Percentiles rank a stretch among this genome's conserved stretches.
Conservation (phyloP, 2,329 filamentous ascomycete genomes). For the Colletotrichum acutatum region DNA sequence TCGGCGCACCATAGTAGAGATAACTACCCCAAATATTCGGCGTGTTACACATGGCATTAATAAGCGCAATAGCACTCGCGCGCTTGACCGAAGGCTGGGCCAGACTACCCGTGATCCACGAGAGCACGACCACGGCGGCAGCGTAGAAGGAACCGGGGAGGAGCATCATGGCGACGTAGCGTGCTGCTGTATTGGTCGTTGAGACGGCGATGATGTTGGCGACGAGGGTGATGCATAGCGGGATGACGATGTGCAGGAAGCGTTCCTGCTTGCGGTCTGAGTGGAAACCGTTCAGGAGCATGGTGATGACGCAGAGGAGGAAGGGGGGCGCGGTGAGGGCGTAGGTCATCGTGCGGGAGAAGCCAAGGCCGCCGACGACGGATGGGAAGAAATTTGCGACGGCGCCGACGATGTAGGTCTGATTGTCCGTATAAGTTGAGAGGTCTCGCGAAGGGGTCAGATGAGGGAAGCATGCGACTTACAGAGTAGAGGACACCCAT, state of each 20-base stretch:
- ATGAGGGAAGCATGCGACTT: background rate
- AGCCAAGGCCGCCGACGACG: slow-evolving; percentile 40
- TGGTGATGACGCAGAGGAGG: slow-evolving; percentile 56
- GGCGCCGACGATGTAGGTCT: slow-evolving; percentile 44
- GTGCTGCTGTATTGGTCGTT: slow-evolving; percentile 67
- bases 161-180: slow-evolving; percentile 64
- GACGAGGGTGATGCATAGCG: slow-evolving; percentile 69
- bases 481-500: slow-evolving; percentile 45
- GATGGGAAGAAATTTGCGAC: slow-evolving; percentile 43
- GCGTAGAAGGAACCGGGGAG: slow-evolving; percentile 49
- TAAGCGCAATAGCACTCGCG: slow-evolving; percentile 42
- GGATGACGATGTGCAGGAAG: slow-evolving; percentile 73
- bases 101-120: slow-evolving; percentile 42
- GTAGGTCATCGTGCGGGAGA: slow-evolving; percentile 38
- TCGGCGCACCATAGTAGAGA: slow-evolving; percentile 41
- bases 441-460: too few relatives aligned
- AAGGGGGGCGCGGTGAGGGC: slow-evolving; percentile 52
- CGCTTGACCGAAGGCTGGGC: slow-evolving; percentile 41
- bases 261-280: slow-evolving; percentile 78
- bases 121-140: slow-evolving; percentile 41
- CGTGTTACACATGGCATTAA: slow-evolving; percentile 44
- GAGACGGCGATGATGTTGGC: slow-evolving; percentile 76
- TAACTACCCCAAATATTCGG: slow-evolving; percentile 44
- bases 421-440: too few relatives aligned
- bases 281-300: slow-evolving; percentile 61